These are phyloP conservation scores for Globisporangium cylindrosporum DNA, from an alignment of 352 stramenopile species.

Conservation along the genomic window DNA sequence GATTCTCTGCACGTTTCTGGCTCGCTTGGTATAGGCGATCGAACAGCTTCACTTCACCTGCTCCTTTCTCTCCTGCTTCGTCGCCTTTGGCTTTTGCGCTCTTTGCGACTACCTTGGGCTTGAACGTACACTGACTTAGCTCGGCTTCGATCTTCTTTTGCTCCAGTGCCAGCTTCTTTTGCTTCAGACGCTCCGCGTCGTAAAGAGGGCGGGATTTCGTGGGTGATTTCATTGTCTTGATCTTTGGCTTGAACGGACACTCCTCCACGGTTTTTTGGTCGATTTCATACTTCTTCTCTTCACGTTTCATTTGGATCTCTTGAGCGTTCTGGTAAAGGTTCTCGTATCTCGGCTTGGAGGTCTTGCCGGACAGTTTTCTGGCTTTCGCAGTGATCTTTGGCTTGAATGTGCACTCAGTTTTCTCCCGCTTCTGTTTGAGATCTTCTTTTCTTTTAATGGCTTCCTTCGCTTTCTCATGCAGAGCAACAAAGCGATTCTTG, in stretches of 20 bases:
- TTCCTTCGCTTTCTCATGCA: conserved; percentile 62
- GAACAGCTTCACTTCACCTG: conserved; percentile 33
- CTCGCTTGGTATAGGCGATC: conserved; percentile 72
- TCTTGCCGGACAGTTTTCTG: conserved; percentile 40
- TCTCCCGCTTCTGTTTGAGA: conserved; percentile 48
- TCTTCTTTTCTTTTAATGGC: conserved; percentile 50
- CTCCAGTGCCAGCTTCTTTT: conserved; percentile 62
- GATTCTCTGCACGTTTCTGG: conserved; percentile 50
- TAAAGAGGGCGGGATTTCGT: conserved; percentile 60
- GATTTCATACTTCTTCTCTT: conserved; percentile 61
- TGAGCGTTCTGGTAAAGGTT: conserved; percentile 72
- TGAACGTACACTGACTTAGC: conserved; percentile 64
- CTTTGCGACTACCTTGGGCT: conserved; percentile 56
- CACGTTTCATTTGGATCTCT: conserved; percentile 62
- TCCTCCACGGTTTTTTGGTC: conserved; percentile 54
- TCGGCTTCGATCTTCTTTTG: conserved; percentile 73
- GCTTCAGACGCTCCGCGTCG: conserved; percentile 64
- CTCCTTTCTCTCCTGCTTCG: conserved; percentile 17
- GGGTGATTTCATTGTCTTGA: conserved; percentile 58
- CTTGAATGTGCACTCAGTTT: conserved; percentile 59
- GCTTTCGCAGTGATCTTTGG: conserved; percentile 65
- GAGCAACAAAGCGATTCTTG: conserved; percentile 33
- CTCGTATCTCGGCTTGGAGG: conserved; percentile 51
- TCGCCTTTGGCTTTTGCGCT: conserved; percentile 37
- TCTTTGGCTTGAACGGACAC: conserved; percentile 80